Conservation (phyloP, 768 basidiomycete genomes). For the Suillus hirtellus region DNA sequence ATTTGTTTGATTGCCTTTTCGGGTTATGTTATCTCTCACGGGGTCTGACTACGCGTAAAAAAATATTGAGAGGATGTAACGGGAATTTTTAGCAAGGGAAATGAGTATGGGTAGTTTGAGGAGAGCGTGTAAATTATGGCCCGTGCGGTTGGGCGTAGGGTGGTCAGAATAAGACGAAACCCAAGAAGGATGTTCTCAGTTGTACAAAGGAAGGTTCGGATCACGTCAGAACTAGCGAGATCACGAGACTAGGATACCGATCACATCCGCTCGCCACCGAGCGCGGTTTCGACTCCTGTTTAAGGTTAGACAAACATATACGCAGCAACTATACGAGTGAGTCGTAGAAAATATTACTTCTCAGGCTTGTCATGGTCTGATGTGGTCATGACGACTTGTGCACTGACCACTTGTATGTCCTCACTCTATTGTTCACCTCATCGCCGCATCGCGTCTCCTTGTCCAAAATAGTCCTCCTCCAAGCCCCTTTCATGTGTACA, state of each 20-base stretch:
- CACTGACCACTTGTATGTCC: too few species aligned
- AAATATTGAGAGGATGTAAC: background rate
- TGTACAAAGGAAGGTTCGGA: conserved; percentile 19
- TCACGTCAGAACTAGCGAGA: conserved; percentile 34
- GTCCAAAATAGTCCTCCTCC: too few species aligned
- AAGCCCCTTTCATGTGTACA: too few species aligned
- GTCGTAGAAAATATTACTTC: too few species aligned
- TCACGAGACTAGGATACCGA: conserved; percentile 23
- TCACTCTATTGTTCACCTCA: too few species aligned
- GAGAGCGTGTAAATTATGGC: conserved; percentile 11
- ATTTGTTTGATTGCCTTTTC: conserved; percentile 14
- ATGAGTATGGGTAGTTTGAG: background rate
- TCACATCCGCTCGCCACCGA: conserved; percentile 18
- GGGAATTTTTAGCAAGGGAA: background rate
- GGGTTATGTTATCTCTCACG: conserved; percentile 11
- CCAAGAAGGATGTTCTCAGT: conserved; percentile 14
- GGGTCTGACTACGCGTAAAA: background rate
- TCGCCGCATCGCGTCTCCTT: too few species aligned
- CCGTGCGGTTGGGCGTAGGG: conserved; percentile 32
- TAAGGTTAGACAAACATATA: too few species aligned
- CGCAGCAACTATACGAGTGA: too few species aligned
- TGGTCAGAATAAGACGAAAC: conserved; percentile 13
- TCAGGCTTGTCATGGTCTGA: too few species aligned
- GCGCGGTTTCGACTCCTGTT: background rate
- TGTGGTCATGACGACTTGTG: too few species aligned